Percentiles rank a stretch among this genome's conserved stretches.
Evolutionary conservation across 352 stramenopile species (phyloP).

Genomic region (Phytopythium oedochilum): DNA sequence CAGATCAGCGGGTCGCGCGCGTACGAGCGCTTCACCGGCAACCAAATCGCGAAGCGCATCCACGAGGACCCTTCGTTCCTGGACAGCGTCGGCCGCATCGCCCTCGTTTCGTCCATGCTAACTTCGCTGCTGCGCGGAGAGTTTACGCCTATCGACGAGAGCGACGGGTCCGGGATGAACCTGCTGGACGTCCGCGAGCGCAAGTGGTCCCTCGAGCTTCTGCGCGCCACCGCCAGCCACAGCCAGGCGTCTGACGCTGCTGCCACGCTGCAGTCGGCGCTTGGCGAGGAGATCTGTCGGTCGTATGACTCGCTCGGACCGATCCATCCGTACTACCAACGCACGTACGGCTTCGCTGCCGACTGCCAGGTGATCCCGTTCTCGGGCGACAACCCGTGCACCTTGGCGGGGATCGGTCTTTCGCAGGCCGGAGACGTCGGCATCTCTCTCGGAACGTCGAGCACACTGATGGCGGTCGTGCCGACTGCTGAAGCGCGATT

Average conservation of each 20-base stretch:
- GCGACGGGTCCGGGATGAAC: constrained; percentile 83
- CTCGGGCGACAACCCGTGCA: constrained; percentile 82
- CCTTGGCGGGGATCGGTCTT: constrained; percentile 60
- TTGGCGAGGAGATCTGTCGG: constrained; percentile 37
- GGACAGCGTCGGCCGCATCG: constrained; percentile 37
- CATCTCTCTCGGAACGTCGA: constrained; percentile 63
- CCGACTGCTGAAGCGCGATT: constrained; percentile 31
- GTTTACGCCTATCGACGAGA: constrained; percentile 72
- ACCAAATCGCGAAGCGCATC: constrained; percentile 66
- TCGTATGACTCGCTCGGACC: constrained; percentile 39
- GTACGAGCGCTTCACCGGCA: constrained; percentile 81
- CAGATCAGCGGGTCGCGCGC: constrained; percentile 72
- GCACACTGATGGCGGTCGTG: constrained; percentile 57
- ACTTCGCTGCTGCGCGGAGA: constrained; percentile 65
- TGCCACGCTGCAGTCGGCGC: constrained; percentile 16
- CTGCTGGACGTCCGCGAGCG: constrained; percentile 59
- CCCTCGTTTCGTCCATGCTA: constrained; percentile 65
- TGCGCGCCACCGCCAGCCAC: constrained; percentile 31
- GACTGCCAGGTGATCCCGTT: constrained; percentile 67
- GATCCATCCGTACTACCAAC: constrained; percentile 59
- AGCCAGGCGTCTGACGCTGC: constrained; percentile 12
- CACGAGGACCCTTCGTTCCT: constrained; percentile 40
- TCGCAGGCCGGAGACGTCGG: constrained; percentile 46
- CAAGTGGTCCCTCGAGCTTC: constrained; percentile 48
- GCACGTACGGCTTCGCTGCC: constrained; percentile 51